Evolutionary conservation across 352 stramenopile species (phyloP).

Genomic region (Thraustochytrium striatum): DNA sequence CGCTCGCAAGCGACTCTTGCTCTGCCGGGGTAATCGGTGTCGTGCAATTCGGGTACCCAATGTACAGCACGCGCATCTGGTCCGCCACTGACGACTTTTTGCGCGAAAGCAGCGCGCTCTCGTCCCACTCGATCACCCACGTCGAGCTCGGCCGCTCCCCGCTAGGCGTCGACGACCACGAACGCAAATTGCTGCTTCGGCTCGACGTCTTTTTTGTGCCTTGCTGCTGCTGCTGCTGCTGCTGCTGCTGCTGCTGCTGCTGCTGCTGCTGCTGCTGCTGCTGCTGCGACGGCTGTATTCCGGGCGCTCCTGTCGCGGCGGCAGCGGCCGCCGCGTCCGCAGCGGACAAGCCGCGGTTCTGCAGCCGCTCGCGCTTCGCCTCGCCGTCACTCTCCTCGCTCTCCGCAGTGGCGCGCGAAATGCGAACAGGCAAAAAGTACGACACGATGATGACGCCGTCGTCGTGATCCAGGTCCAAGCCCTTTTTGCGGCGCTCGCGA

Average conservation of each 20-base stretch:
- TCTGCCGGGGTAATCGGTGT: slow-evolving; percentile 2
- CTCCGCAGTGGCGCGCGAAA: background rate
- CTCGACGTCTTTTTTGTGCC: too few species aligned
- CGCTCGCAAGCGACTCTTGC: slow-evolving; percentile 11
- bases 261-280: slow-evolving; percentile 4
- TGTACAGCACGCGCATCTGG: slow-evolving; percentile 26
- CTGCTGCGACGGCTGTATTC: background rate
- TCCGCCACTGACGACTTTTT: slow-evolving; percentile 26
- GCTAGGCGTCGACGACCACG: too few species aligned
- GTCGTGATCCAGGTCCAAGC: background rate
- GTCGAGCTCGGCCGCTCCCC: too few species aligned
- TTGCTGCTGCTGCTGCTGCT: background rate
- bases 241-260: slow-evolving; percentile 22
- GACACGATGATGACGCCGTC: too few species aligned
- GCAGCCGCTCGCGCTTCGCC: background rate
- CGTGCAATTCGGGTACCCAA: background rate
- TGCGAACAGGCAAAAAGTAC: too few species aligned
- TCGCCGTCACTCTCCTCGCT: background rate
- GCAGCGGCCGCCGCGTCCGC: background rate
- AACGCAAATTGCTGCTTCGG: too few species aligned
- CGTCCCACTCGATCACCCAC: slow-evolving; percentile 48
- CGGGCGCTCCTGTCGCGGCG: background rate
- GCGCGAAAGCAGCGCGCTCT: slow-evolving; percentile 44
- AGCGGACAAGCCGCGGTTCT: background rate
- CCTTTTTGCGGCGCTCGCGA: background rate